Evolutionary conservation across 1,284 basidiomycete species (phyloP).

Genomic region (Pisolithus thermaeus): DNA sequence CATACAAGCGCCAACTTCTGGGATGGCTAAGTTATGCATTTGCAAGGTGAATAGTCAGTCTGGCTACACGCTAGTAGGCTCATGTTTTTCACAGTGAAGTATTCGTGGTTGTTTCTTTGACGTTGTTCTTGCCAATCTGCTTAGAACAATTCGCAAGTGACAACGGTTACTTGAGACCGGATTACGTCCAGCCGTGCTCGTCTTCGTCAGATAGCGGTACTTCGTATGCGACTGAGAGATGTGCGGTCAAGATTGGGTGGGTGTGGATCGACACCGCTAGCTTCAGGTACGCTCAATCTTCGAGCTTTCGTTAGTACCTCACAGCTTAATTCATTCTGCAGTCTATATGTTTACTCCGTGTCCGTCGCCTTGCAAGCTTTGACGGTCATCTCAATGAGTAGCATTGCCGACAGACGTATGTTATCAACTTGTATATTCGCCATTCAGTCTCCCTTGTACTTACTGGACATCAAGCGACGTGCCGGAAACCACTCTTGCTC

Average conservation of each 20-base stretch:
- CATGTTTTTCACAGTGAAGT: constrained; percentile 51
- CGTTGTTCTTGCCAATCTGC: constrained; percentile 76
- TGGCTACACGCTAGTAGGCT: not conserved
- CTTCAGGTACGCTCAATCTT: constrained; percentile 59
- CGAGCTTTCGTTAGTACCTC: not conserved
- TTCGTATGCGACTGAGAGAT: constrained; percentile 37
- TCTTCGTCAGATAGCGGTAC: constrained; percentile 16
- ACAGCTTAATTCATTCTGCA: constrained; percentile 26
- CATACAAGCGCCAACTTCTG: constrained; percentile 43
- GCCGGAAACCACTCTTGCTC: constrained; percentile 74
- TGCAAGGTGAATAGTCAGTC: constrained; percentile 46
- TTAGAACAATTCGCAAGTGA: constrained; percentile 80
- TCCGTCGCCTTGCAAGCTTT: constrained; percentile 85
- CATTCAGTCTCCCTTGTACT: constrained; percentile 1
- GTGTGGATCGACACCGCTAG: constrained; percentile 82
- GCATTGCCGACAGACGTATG: constrained; percentile 82
- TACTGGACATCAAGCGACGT: constrained; percentile 47
- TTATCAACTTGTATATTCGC: constrained; percentile 9
- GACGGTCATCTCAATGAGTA: constrained; percentile 86
- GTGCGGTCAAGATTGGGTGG: constrained; percentile 73
- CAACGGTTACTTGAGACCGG: constrained; percentile 68
- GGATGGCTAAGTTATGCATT: constrained; percentile 78
- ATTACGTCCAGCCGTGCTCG: constrained; percentile 47
- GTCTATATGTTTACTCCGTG: constrained; percentile 80
- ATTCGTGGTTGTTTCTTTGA: constrained; percentile 75